Base-by-base conservation (phyloP, 1,139 yeast species). In the Protomyces pachydermus region DNA sequence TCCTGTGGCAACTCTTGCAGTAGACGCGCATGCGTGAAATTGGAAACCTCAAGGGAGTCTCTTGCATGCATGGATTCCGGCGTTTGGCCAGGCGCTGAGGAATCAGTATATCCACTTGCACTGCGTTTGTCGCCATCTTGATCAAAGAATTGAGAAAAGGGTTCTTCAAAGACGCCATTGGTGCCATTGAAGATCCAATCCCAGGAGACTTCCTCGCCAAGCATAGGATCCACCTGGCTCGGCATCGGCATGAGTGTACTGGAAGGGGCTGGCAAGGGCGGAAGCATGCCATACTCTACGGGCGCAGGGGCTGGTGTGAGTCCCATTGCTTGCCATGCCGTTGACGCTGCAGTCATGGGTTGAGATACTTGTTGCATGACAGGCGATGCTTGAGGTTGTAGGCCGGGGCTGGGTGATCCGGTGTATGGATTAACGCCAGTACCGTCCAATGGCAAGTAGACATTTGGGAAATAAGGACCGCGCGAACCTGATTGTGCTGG, bases 161-260 rank as follows among this genome's bases (percentile, higher is more conserved):
- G 55, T 39, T 52, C 55, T 14, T 52, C 55, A 12, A 52, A 52
- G 16, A 52, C 28, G 16, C 55, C 55, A 32, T 52, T 52, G 5
- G 42, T 37, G 14, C 55, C 55, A 16, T 34, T 18, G 25, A 16
- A 42, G 48, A 42, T n/a, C 42, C 42, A 52, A 20, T 34, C 16
- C 42, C 42, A 28, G n/a, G 25, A 34, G 20, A 25, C 42, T n/a
- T 28, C 55, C 28, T 14, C 42, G 18, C 42, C 42, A 37, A 37
- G 42, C 42, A 37, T 37, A 4, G 14, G 42, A 37, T 37, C 42
- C 5, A 37, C 42, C 16, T 37, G 42, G 4, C 42, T n/a, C 42
- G 14, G 42, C 16, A n/a, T 14, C 14, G 16, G 42, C 16, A n/a
- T n/a, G 42, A 37, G 42, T n/a, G 42, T 37, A 14, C 9, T 12